phyloP scores from a whole-genome alignment of 2,329 filamentous ascomycete genomes.

The Fusarium nygamai region DNA sequence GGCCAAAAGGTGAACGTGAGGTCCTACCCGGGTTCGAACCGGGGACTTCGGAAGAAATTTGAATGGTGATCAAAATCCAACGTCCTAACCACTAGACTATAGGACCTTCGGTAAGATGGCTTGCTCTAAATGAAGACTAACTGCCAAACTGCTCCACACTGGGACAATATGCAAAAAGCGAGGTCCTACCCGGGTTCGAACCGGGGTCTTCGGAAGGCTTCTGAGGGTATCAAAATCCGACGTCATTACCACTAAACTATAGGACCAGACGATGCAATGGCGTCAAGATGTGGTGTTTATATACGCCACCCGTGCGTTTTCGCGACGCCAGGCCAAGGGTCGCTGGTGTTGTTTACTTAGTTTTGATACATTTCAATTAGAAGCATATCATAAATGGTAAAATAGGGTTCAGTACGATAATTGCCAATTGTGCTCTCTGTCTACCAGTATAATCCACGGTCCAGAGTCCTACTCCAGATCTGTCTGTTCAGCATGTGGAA shows the following conservation, averaged over 20 bases:
- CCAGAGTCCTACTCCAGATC: not conserved
- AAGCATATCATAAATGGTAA: not conserved
- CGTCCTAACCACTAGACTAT: conserved; percentile 31
- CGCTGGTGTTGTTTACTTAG: fast-evolving
- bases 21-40: conserved; percentile 31
- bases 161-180: not conserved
- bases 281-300: not conserved
- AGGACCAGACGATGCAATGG: not conserved
- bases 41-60: conserved; percentile 17
- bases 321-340: not conserved
- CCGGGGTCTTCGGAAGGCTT: conserved; percentile 30
- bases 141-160: fast-evolving
- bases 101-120: not conserved
- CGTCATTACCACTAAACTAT: conserved; percentile 33
- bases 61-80: conserved; percentile 22
- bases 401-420: not conserved
- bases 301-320: fast-evolving
- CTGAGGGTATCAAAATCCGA: conserved; percentile 22
- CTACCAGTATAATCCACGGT: not conserved
- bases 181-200: conserved; percentile 32
- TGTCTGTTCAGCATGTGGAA: not conserved
- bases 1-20: not conserved
- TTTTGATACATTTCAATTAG: not conserved
- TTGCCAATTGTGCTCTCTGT: not conserved
- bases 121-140: fast-evolving